Percentiles rank a stretch among this genome's conserved stretches.
phyloP scores from a whole-genome alignment of 805 yeast species.

The Ogataea corticis region DNA sequence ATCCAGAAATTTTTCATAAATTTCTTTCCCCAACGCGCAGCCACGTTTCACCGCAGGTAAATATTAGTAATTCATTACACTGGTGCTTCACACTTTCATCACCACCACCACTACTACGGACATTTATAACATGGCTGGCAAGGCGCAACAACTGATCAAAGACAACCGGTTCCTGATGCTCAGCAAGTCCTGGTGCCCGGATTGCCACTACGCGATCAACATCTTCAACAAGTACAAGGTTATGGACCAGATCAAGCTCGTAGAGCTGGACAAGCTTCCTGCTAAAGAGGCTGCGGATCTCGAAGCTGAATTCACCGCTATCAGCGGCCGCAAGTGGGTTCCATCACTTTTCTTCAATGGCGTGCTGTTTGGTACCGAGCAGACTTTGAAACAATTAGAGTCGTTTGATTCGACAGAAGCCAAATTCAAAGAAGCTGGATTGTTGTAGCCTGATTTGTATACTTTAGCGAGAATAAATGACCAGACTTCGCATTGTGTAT shows the following conservation, averaged over 20 bases:
- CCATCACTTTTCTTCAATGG: conserved; percentile 68
- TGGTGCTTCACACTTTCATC: too few relatives aligned
- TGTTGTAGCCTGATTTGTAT: conserved; percentile 15
- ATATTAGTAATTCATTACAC: too few relatives aligned
- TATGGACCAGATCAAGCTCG: conserved; percentile 46
- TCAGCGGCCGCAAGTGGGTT: conserved; percentile 65
- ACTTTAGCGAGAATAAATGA: too few relatives aligned
- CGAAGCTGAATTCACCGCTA: conserved; percentile 55
- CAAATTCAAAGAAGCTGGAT: conserved; percentile 36
- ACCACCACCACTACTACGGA: neutral
- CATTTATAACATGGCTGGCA: conserved; percentile 15
- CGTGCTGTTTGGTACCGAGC: conserved; percentile 58
- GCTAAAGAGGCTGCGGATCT: conserved; percentile 51
- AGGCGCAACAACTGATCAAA: conserved; percentile 48
- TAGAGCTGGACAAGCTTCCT: conserved; percentile 61
- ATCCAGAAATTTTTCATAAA: too few relatives aligned
- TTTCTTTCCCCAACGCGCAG: too few relatives aligned
- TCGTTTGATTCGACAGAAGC: conserved; percentile 35
- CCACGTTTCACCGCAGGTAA: too few relatives aligned
- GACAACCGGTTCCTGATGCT: conserved; percentile 54
- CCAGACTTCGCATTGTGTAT: too few relatives aligned
- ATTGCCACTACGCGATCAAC: conserved; percentile 62
- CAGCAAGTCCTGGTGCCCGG: conserved; percentile 79
- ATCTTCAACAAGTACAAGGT: conserved; percentile 57
- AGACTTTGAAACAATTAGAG: conserved; percentile 43